Conservation (phyloP, 352 stramenopile species). For the Elongisporangium anandrum region DNA sequence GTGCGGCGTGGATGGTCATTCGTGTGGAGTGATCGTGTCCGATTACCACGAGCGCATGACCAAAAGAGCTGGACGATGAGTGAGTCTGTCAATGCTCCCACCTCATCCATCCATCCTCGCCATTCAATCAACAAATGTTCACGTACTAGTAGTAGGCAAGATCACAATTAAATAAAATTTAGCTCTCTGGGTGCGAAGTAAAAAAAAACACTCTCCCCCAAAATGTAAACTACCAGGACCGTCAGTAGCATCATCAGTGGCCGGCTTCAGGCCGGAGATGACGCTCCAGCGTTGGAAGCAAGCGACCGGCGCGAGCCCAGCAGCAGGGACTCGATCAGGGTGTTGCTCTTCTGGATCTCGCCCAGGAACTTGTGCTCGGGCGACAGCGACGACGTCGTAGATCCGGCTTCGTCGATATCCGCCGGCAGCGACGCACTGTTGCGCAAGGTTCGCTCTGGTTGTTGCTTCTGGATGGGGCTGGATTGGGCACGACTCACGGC, state of each 20-base stretch:
- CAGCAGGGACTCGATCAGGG: conserved; percentile 19
- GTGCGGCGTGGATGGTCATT: not conserved
- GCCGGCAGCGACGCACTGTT: conserved; percentile 1
- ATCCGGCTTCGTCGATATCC: not conserved
- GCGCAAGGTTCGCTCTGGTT: not conserved
- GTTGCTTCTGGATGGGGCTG: not conserved
- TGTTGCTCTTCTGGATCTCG: conserved; percentile 15
- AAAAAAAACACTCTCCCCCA: not conserved
- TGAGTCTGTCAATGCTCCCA: not conserved
- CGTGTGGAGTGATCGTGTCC: not conserved
- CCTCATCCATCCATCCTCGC: no score
- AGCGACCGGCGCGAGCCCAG: not conserved
- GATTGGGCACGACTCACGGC: not conserved
- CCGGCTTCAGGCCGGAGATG: not conserved
- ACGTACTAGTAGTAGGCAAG: not conserved
- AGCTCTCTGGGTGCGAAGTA: not conserved
- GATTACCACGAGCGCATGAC: not conserved
- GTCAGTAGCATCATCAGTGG: not conserved
- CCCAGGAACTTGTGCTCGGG: conserved; percentile 24
- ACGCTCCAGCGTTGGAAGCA: not conserved
- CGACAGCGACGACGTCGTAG: conserved; percentile 10
- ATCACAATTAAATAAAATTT: not conserved
- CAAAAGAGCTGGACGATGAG: not conserved
- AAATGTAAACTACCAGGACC: not conserved
- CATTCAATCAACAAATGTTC: not conserved